phyloP scores from a whole-genome alignment of 2,329 filamentous ascomycete genomes.

The Akanthomyces uredinophilus region DNA sequence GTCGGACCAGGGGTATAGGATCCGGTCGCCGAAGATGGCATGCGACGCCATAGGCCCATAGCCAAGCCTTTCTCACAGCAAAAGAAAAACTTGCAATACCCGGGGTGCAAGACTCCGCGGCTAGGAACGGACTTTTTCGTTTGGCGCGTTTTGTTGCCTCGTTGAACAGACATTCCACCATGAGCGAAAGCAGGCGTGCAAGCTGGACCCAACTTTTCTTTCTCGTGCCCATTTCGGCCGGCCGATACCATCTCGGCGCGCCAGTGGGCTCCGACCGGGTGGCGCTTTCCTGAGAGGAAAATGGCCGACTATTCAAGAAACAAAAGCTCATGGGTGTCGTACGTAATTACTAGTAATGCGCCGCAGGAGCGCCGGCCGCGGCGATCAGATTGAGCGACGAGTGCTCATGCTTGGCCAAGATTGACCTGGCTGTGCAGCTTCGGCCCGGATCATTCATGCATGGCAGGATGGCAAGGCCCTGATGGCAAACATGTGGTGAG shows the following conservation, averaged over 20 bases:
- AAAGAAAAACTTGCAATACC: neutral
- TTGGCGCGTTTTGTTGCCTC: neutral
- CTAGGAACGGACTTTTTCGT: slow-evolving; percentile 1
- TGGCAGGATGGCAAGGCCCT: no score
- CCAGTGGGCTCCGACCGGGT: neutral
- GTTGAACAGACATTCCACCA: neutral
- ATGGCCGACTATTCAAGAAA: neutral
- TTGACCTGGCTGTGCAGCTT: neutral
- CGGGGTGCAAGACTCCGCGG: neutral
- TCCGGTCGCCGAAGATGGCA: neutral
- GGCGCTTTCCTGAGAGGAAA: neutral
- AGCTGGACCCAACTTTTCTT: neutral
- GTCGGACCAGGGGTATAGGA: neutral
- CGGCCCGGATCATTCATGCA: neutral
- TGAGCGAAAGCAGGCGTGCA: neutral
- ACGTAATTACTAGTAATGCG: neutral
- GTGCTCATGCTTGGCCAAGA: neutral
- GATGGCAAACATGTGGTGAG: slow-evolving; percentile 11
- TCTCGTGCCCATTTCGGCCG: neutral
- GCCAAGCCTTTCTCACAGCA: neutral
- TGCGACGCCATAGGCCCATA: neutral
- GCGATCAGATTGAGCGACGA: neutral
- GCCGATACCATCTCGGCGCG: neutral
- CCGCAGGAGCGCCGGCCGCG: neutral
- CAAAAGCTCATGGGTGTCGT: neutral